Evolutionary conservation across 1,139 yeast genomes (phyloP).

Genomic region (Candida glucosophila): DNA sequence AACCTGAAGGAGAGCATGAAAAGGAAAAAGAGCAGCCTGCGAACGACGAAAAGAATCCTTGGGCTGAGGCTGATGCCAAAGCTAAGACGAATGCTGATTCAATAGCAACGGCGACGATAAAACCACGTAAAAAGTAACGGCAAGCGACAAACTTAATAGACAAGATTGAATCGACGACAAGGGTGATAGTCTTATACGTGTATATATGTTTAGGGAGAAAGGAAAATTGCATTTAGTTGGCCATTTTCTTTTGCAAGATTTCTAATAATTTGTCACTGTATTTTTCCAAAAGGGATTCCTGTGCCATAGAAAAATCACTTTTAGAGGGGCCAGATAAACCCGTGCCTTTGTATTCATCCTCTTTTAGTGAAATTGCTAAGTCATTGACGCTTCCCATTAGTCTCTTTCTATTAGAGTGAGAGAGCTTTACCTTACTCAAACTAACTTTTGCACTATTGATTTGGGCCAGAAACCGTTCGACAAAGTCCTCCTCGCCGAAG

Average conservation of each 20-base stretch:
- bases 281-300: conserved; percentile 16
- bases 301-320: no score
- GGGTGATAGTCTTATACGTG: neutral
- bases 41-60: conserved; percentile 13
- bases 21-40: conserved; percentile 6
- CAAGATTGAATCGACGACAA: neutral
- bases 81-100: conserved; percentile 21
- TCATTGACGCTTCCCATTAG: no score
- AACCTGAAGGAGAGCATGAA: conserved; percentile 15
- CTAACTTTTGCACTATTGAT: no score
- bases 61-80: conserved; percentile 28
- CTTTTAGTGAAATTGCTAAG: no score
- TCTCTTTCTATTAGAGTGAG: no score
- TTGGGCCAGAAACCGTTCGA: no score
- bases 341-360: no score
- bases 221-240: no score
- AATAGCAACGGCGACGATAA: conserved; percentile 24
- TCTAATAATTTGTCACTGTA: conserved; percentile 25
- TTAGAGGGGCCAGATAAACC: no score
- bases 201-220: neutral
- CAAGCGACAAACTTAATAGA: neutral
- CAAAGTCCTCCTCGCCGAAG: no score
- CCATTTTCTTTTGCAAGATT: conserved; percentile 13
- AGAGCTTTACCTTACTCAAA: no score
- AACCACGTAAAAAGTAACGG: conserved; percentile 12